phyloP scores from a whole-genome alignment of 495 filamentous ascomycete species.

The Pseudoneurospora amorphoporcata region DNA sequence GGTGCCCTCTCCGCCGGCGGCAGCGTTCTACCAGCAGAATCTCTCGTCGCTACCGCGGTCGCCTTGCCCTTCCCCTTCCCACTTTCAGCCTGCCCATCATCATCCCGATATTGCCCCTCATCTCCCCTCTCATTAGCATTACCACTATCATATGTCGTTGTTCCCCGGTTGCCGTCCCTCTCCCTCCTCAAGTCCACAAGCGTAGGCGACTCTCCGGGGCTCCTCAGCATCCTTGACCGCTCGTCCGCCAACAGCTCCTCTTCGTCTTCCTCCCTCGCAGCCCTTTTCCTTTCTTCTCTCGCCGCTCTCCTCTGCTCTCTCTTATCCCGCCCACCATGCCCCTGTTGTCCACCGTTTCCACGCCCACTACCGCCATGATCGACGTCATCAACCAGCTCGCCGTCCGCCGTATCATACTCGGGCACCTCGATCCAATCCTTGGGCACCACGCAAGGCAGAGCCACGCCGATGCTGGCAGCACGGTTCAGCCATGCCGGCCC shows the following conservation, averaged over 20 bases:
- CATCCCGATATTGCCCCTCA: constrained; percentile 14
- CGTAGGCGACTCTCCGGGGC: constrained; percentile 19
- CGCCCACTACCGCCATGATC: constrained; percentile 13
- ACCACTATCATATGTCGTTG: neutral
- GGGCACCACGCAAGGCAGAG: constrained; percentile 69
- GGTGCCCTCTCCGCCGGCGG: constrained; percentile 33
- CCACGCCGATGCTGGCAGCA: constrained; percentile 66
- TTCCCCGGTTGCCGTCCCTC: neutral
- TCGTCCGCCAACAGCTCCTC: constrained; percentile 8
- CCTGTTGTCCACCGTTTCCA: neutral
- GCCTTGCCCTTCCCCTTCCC: constrained; percentile 33
- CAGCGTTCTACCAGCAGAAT: constrained; percentile 28
- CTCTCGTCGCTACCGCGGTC: constrained; percentile 23
- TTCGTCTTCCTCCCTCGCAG: constrained; percentile 4
- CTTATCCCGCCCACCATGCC: neutral
- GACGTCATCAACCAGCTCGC: constrained; percentile 52
- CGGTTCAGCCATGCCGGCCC: constrained; percentile 67
- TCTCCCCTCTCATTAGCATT: neutral
- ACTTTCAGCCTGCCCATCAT: constrained; percentile 24
- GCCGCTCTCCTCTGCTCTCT: neutral
- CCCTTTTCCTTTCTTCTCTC: neutral
- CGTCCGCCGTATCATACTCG: constrained; percentile 60
- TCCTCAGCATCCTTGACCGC: constrained; percentile 19
- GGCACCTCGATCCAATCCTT: constrained; percentile 68
- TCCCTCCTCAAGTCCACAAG: constrained; percentile 11